Evolutionary conservation across 805 yeast genomes (phyloP), one percentile per base, ranked within the genome.

Genomic region (Candida loeiensis): DNA sequence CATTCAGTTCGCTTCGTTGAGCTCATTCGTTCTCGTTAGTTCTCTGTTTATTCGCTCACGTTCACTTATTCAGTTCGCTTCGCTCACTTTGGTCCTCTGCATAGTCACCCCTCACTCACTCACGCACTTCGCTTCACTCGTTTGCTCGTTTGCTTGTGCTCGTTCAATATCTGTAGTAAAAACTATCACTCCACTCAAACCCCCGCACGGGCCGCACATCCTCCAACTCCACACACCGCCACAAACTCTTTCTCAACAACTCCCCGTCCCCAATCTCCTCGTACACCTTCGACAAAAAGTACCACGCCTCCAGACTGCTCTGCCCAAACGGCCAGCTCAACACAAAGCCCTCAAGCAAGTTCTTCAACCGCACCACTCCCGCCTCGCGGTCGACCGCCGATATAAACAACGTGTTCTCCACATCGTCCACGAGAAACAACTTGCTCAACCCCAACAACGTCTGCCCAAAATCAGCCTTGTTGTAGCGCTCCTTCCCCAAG

Each of bases 201-300:
- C 54, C 47, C 37, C 80, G 54, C 13, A 81, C 80, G 3, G 87
- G 82, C 38, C 82, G 66, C 4, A 55, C 53, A 47, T 80, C 84
- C 51, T 80, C 87, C 45, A 81, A 66, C 48, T 76, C 79, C 9
- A 85, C 74, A 57, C 85, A 74, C 49, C 65, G 74, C 80, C 87
- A 76, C 41, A 85, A 63, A 6, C 81, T 66, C 18, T 65, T 53
- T 21, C 73, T 73, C 45, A 76, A 68, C 15, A 66, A 59, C 8
- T 58, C 45, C 44, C 71, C 71, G 44, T 81, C 85, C 33, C 75
- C 79, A 36, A 74, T 61, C 18, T 54, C 64, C 46, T 81, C 89
- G 55, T 83, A 83, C 16, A 85, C 71, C 47, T 70, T 60, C 2
- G 87, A 76, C 42, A 85, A 64, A 40, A 74, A 73, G 74, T 78